These are phyloP conservation scores for Salinomyces thailandicus DNA, from an alignment of 2,329 filamentous ascomycete species.

Conservation along the genomic window DNA sequence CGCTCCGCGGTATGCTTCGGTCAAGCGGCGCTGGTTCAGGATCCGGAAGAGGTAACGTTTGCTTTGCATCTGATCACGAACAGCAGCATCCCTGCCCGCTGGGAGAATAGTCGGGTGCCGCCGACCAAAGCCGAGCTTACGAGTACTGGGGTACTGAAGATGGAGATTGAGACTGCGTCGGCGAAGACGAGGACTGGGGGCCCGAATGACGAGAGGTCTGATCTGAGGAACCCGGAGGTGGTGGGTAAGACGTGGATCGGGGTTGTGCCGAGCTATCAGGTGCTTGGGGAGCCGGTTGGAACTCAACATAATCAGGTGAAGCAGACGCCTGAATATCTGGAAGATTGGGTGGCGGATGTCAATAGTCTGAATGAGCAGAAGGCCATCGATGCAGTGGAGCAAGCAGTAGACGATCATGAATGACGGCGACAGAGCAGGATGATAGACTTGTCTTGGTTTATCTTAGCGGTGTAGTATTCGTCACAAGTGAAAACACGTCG, in stretches of 20 bases:
- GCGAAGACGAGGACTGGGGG: conserved; percentile 62
- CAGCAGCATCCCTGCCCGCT: conserved; percentile 57
- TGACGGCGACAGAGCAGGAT: too few species aligned
- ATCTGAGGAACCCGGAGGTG: conserved; percentile 40
- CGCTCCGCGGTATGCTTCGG: conserved; percentile 71
- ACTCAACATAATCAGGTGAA: conserved; percentile 48
- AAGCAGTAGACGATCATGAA: too few species aligned
- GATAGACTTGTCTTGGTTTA: too few species aligned
- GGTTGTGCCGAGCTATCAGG: conserved; percentile 54
- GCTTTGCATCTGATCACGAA: conserved; percentile 73
- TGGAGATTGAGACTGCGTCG: conserved; percentile 59
- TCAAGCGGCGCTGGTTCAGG: conserved; percentile 56
- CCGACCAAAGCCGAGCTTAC: conserved; percentile 65
- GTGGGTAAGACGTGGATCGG: conserved; percentile 47
- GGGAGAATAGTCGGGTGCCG: conserved; percentile 57
- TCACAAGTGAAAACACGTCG: too few species aligned
- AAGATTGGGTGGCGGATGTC: conserved; percentile 39
- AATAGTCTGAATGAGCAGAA: conserved; percentile 32
- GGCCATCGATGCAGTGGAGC: conserved; percentile 24
- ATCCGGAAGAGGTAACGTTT: conserved; percentile 65
- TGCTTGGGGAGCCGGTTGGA: conserved; percentile 53
- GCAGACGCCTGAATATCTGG: conserved; percentile 53
- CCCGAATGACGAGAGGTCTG: conserved; percentile 51
- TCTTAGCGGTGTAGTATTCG: too few species aligned
- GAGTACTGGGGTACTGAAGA: conserved; percentile 60